Base-by-base conservation (phyloP, 2,329 filamentous ascomycete species). In the Aureobasidium lini region DNA sequence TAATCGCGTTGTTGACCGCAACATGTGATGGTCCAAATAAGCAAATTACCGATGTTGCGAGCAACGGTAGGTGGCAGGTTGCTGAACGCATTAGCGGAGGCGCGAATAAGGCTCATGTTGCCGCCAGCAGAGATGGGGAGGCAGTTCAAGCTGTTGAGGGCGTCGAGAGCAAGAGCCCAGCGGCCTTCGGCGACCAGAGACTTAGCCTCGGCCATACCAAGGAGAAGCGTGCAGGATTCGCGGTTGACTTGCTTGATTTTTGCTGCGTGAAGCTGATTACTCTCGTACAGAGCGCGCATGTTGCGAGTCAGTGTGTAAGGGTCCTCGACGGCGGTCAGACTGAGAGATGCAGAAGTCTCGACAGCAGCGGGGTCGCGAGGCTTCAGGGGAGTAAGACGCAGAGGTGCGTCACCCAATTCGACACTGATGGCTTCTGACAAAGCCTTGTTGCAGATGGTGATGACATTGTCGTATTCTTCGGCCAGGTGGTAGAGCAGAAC, bases 401-500 rank as follows among this genome's bases (percentile, higher is more conserved):
- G 80, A 16, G 87, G 84, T 61, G 90, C 86, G 66, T 94, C 87
- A 57, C 90, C 91, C 66, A 96, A 82, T 67, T 95, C 91, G 10
- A 93, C 81, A 11, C 90, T 87, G 61, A 97, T 85, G 46, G 90
- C 89, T 72, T 97, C 91, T 59, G 92, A 95, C 37, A 99, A 80
- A 3, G 92, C 88, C 40, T 91, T 87, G 73, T 92, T 96, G 69
- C 97, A 84, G 64, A 97, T 93, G 29, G 83, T 79, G 44, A 96
- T 85, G n/a, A 97, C 95, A 57, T 86, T 91, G 71, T 99, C 91
- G 71, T 95, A 97, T 72, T 99, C 92, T 68, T 90, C 90, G 0
- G 94, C 93, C 44, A 99, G 80, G 72, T 99, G 93, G 72, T 95
- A 97, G 54, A 99, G 80, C 53, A 99, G 81, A 13, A 97, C 93